phyloP scores from a whole-genome alignment of 768 basidiomycete species.

The Suillus brevipes region DNA sequence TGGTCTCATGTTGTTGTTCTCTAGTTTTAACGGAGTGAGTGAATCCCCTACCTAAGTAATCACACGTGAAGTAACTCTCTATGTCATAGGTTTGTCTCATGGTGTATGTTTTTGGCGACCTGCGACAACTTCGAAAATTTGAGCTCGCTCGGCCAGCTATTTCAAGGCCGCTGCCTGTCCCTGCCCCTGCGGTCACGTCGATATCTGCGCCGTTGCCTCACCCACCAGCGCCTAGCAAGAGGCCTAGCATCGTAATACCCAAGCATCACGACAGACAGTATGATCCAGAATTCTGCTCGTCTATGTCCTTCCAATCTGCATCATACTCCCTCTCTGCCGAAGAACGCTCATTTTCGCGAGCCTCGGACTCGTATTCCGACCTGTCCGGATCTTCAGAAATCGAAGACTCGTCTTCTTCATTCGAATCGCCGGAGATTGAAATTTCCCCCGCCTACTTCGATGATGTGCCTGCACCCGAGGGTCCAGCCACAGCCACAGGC shows the following conservation, averaged over 20 bases:
- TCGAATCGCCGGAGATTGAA: slow-evolving; percentile 27
- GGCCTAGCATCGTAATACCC: neutral
- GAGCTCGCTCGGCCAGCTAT: slow-evolving; percentile 73
- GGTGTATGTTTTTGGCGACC: slow-evolving; percentile 78
- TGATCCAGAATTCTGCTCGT: slow-evolving; percentile 10
- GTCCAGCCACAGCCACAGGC: slow-evolving; percentile 43
- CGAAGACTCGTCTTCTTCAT: slow-evolving; percentile 17
- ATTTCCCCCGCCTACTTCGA: slow-evolving; percentile 48
- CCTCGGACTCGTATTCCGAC: slow-evolving; percentile 9
- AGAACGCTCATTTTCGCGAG: slow-evolving; percentile 11
- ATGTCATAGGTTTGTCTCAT: slow-evolving; percentile 59
- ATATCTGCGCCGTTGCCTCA: slow-evolving; percentile 18
- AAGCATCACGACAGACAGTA: slow-evolving; percentile 4
- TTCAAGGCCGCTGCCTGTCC: slow-evolving; percentile 41
- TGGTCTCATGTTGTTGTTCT: slow-evolving; percentile 60
- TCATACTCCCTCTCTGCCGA: slow-evolving; percentile 9
- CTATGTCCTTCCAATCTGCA: slow-evolving; percentile 14
- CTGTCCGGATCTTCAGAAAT: slow-evolving; percentile 23
- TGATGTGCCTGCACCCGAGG: slow-evolving; percentile 44
- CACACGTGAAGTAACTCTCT: neutral
- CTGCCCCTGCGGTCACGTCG: slow-evolving; percentile 6
- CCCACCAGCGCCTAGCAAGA: neutral
- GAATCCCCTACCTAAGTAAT: neutral
- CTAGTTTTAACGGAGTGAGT: slow-evolving; percentile 66
- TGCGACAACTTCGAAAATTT: slow-evolving; percentile 75